These are phyloP conservation scores for Gliomastix tumulicola DNA, from an alignment of 2,329 filamentous ascomycete species.

Conservation along the genomic window DNA sequence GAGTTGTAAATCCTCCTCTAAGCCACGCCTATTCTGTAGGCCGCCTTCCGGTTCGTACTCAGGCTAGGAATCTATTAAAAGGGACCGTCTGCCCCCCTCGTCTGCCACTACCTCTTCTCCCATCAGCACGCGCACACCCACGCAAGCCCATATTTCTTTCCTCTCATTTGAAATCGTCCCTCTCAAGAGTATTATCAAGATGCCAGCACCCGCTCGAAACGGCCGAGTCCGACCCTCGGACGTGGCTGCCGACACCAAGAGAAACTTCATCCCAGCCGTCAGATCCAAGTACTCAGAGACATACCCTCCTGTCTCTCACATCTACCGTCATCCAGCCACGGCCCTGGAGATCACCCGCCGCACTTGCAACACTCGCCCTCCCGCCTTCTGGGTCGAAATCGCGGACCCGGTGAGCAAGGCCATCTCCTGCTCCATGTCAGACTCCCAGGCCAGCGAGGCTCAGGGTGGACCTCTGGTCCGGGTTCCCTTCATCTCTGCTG, in stretches of 20 bases:
- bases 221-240: slow-evolving; percentile 40
- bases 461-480: slow-evolving; percentile 23
- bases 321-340: slow-evolving; percentile 44
- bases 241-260: slow-evolving; percentile 67
- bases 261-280: slow-evolving; percentile 60
- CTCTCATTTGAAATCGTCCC: no score
- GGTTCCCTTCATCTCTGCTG: slow-evolving; percentile 64
- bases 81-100: no score
- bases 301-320: slow-evolving; percentile 52
- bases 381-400: slow-evolving; percentile 41
- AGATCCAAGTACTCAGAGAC: slow-evolving; percentile 44
- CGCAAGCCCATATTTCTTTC: no score
- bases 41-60: no score
- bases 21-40: no score
- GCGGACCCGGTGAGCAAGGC: slow-evolving; percentile 56
- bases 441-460: slow-evolving; percentile 26
- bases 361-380: slow-evolving; percentile 26
- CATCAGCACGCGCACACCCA: no score
- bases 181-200: no score
- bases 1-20: no score
- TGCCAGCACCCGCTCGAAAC: slow-evolving; percentile 22
- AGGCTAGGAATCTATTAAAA: no score
- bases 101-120: no score
- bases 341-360: slow-evolving; percentile 33
- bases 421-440: slow-evolving; percentile 42